Base-by-base conservation (phyloP, 2,329 filamentous ascomycete species). In the Thielaviopsis euricoi region DNA sequence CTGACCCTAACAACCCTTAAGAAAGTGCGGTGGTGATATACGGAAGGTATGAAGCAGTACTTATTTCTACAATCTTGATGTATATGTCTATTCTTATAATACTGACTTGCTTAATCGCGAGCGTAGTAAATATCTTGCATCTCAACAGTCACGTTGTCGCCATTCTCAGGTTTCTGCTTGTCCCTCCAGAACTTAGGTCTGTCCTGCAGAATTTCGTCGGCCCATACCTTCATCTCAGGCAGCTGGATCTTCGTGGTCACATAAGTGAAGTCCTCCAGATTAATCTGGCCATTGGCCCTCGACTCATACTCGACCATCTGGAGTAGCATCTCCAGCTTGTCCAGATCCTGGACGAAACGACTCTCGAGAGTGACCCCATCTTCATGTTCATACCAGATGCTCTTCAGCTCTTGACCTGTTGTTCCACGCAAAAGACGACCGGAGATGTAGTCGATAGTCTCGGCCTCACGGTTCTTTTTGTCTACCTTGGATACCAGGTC, bases 251-350 rank as follows among this genome's bases (percentile, higher is more conserved):
- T 81, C 52, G 74, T 77, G 7, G 86, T 80, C 2, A 96, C 93
- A 67, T 86, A 85, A 0, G 82, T 79, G 64, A 98, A 97, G 73
- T 98, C 93, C 56, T 86, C 82, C 55, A 98, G 73, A 69, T 97
- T 89, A 43, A 89, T 70, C 62, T 73, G 71, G 29, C 81, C 80
- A 58, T 82, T 71, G 55, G 81, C 76, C 13, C 77, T 73, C 64
- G 86, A 84, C 78, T 98, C 93, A 67, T 98, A 98, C 71, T 98
- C 93, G 29, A 95, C 75, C 87, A 96, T 96, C 74, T 98, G 93
- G 67, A 95, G 73, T 61, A 98, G 72, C 63, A 98, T 75, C 73
- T 98, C 93, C 70, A 98, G 83, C 81, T 97, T 97, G 72, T 98
- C 93, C 60, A 98, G 81, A 68, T 98, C 93, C 69, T 98, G 93